Evolutionary conservation across 345 rosid species (phyloP).

Genomic region (Aquilaria malaccensis): DNA sequence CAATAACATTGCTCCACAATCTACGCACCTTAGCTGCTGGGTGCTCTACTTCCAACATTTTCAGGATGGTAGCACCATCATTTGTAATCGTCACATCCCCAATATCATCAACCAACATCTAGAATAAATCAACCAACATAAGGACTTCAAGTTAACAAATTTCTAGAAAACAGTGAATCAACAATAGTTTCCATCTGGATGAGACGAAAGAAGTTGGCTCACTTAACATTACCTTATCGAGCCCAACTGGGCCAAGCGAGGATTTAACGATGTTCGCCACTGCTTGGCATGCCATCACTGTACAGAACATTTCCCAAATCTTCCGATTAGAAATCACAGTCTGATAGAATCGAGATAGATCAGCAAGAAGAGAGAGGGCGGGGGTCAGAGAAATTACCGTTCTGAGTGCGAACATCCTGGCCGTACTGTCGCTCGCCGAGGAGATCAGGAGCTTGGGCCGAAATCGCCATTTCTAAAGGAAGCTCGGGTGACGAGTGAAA

Average conservation of each 20-base stretch:
- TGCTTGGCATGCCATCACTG: constrained; percentile 94
- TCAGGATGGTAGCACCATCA: constrained; percentile 92
- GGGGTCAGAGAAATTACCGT: constrained; percentile 35
- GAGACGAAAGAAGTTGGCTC: neutral
- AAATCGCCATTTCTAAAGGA: constrained; percentile 38
- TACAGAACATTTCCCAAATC: constrained; percentile 4
- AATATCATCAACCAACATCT: constrained; percentile 98
- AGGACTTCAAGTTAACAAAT: neutral
- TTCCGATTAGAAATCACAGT: neutral
- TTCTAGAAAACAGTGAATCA: too few species aligned
- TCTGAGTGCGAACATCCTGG: constrained; percentile 95
- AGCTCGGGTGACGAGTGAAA: neutral
- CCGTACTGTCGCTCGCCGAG: constrained; percentile 90
- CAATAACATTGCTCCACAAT: neutral
- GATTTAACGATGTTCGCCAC: constrained; percentile 92
- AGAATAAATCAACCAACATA: constrained; percentile 10
- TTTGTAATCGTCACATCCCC: constrained; percentile 94
- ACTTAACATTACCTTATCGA: constrained; percentile 61
- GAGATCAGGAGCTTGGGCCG: constrained; percentile 68
- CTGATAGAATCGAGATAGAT: neutral
- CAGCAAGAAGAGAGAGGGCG: neutral
- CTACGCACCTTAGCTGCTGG: constrained; percentile 87
- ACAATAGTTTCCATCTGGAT: too few species aligned
- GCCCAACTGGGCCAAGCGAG: constrained; percentile 96
- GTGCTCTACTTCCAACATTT: constrained; percentile 95